Evolutionary conservation across 441 rosid genomes (phyloP), one percentile per base, ranked within the genome.

Genomic region (Aleurites moluccanus): DNA sequence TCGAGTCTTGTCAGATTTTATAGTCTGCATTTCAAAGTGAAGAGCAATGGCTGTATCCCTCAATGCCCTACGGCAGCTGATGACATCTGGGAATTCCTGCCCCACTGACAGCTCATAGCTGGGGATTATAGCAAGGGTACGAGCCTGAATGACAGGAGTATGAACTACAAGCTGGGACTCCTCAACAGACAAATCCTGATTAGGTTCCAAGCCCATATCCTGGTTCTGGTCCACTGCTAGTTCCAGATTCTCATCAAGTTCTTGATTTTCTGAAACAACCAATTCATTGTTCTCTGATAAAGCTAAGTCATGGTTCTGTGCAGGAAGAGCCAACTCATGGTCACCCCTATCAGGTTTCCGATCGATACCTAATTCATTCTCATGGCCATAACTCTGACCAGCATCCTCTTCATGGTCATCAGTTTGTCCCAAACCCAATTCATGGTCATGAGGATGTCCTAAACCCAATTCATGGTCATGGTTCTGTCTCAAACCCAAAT

Each of bases 71-170:
- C 95, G 91, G 63, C 98, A 95, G 79, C 98, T 95, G 81, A 86
- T 90, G 63, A 93, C 97, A 81, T 95, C 98, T 11, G 97, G 93
- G 75, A 95, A 95, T 81, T 95, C 99, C 81, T 95, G 99, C 67
- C 98, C 98, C 56, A 95, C 94, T 1, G 86, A 63, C 44, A 92
- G 84, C 80, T 95, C 96, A 79, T 53, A 89, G 69, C 38, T 83
- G 64, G 93, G 79, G 78, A 59, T 73, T 73, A 83, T 64, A 72
- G 89, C 59, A 71, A 87, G 45, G 21, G 91, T 85, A 44, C 99
- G 91, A 28, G 87, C 84, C 83, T 95, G 98, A 71, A 89, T 73
- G 76, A 95, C 88, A 33, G 82, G 88, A 78, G 76, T 14, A 67
- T 69, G 68, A 40, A 88, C 79, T 64, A 85, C 73, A 33, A 87